These are phyloP conservation scores for Aphanoascus verrucosus DNA, from an alignment of 2,329 filamentous ascomycete genomes.

Conservation along the genomic window DNA sequence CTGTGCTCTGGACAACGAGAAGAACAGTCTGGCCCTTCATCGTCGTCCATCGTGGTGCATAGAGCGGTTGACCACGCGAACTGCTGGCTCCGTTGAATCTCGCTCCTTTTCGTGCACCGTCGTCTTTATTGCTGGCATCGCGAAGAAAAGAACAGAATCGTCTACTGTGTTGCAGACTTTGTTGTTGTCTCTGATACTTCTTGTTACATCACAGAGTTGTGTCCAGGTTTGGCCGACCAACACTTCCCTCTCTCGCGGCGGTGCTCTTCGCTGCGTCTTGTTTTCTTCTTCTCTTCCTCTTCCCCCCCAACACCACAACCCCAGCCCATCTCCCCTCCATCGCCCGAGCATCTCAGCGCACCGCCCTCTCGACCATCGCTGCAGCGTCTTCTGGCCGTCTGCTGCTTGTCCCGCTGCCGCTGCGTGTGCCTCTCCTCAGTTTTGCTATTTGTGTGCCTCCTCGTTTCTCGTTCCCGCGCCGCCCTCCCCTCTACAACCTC, in stretches of 20 bases:
- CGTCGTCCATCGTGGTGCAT: no score
- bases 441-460: neutral
- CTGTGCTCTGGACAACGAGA: no score
- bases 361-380: neutral
- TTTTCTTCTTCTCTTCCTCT: neutral
- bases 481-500: constrained; percentile 9
- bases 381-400: neutral
- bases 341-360: neutral
- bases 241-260: neutral
- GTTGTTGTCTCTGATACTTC: constrained; percentile 1
- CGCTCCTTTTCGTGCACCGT: no score
- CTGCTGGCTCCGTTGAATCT: no score
- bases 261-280: neutral
- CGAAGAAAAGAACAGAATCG: neutral
- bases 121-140: no score
- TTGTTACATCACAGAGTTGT: constrained; percentile 10
- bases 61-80: no score
- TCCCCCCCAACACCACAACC: neutral
- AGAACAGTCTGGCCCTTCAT: no score
- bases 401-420: neutral
- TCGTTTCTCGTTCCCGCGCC: constrained; percentile 9
- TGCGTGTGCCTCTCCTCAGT: neutral
- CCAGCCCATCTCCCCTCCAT: constrained; percentile 6
- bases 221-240: constrained; percentile 1
- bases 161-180: neutral